Base-by-base conservation (phyloP, 2,329 filamentous ascomycete species). In the Dactylella cylindrospora region DNA sequence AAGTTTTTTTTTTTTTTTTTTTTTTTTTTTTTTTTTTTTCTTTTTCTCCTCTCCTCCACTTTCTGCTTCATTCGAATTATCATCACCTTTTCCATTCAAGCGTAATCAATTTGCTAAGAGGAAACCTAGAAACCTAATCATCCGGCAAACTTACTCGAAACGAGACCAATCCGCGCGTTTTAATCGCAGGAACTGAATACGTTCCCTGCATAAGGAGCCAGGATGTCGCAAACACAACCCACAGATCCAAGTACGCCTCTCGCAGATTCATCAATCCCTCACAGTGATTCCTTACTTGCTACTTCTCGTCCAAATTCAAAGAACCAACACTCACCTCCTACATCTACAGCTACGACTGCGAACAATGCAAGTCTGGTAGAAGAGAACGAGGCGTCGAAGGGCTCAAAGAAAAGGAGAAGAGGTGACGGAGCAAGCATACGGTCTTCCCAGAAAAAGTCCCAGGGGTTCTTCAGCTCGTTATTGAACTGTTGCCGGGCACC, bases 391-490 rank as follows among this genome's bases (percentile, higher is more conserved):
- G 68, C 64, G n/a, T 52, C 61, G 12, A 67, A 68, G 50, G 65
- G 65, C 44, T 61, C 55, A 39, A 68, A 67, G 61, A 66, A 66
- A 32, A 66, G 66, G 62, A 66, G 66, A 64, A 55, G 64, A 29
- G 66, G 66, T 44, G 57, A 61, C 47, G 52, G 46, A 17, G 67
- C 62, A 20, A 67, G 66, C 57, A 57, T 67, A 38, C 52, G 62
- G 28, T 65, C 62, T 20, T 62, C 65, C 19, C 54, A 28, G 45
- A 47, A 65, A 20, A 60, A 60, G 38, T 45, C 54, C 20, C 50
- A 53, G 23, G 65, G 65, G 59, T 69, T 69, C 51, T 69, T 69
- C 49, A 67, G 60, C 59, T 66, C 65, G 39, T 65, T 68, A 50
- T 60, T 69, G 50, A 68, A 65, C 61, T 69, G 67, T 62, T 67